Evolutionary conservation across 1,139 yeast species (phyloP), one percentile per base, ranked within the genome.

Genomic region (Candida gigantensis): DNA sequence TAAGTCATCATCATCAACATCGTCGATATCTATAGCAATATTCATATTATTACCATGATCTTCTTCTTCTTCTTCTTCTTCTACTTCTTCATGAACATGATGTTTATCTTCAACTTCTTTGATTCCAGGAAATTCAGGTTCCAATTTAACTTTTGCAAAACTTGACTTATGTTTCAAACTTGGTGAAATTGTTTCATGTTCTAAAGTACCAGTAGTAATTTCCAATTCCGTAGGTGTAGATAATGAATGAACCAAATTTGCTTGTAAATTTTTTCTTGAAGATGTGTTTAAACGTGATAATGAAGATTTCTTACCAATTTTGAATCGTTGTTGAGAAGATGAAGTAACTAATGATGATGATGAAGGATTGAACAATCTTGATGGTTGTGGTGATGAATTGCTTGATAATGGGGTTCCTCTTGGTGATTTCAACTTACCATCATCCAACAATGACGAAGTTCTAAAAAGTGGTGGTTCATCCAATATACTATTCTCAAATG

Each of bases 241-340:
- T 18, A 31, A 31, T 7, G 34, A 18, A n/a, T 25, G 29, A 16
- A n/a, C 27, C 24, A 36, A 32, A 21, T 29, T 34, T 28, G 37
- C 33, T 20, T 24, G 24, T 14, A 34, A 28, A 26, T 39, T 39
- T 19, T 33, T 31, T 17, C 31, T 31, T 13, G 41, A 41, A 11
- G 33, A 17, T 9, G 43, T 47, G 26, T 47, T 51, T 33, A 57
- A 36, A 16, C 57, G 47, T 24, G 47, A 46, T 30, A 53, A 41
- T 11, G 59, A 54, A 3, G 58, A 52, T 30, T 52, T 55, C 32
- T 57, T 57, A 14, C 46, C 32, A 14, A 57, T 40, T 33, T 51
- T 55, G 27, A 25, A 35, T 34, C 20, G 18, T 10, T 17, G 14
- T 13, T 41, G 34, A 13, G 36, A 15, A 30, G 53, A 49, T 5